Percentiles rank a stretch among this genome's conserved stretches.
Evolutionary conservation across 129 eudicot species (phyloP).

Genomic region (Centella asiatica): DNA sequence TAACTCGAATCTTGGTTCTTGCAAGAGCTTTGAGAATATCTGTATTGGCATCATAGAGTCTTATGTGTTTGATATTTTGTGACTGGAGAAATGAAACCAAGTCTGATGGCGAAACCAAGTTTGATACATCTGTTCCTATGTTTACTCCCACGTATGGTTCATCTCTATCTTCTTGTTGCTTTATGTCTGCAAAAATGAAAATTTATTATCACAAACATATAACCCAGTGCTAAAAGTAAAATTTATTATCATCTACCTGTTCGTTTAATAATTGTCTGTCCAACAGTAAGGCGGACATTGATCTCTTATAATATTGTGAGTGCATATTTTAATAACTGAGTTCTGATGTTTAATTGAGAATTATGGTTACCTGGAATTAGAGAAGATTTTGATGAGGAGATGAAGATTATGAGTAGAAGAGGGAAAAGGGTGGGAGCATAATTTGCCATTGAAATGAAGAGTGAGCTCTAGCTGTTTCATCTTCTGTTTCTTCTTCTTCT

Average conservation of each 20-base stretch:
- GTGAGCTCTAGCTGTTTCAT: conserved; percentile 46
- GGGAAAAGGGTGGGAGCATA: conserved; percentile 24
- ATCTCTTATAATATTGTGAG: too few relatives aligned
- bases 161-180: conserved; percentile 36
- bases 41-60: conserved; percentile 74
- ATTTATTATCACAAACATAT: too few relatives aligned
- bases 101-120: conserved; percentile 49
- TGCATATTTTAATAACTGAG: too few relatives aligned
- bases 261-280: too few relatives aligned
- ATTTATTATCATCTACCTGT: too few relatives aligned
- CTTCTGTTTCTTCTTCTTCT: too few relatives aligned
- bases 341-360: too few relatives aligned
- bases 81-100: conserved; percentile 59
- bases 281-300: too few relatives aligned
- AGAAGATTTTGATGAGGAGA: conserved; percentile 20
- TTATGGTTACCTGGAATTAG: conserved; percentile 41
- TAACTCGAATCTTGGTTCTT: conserved; percentile 73
- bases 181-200: conserved; percentile 35
- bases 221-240: too few relatives aligned
- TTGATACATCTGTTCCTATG: conserved; percentile 88
- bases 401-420: conserved; percentile 27
- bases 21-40: conserved; percentile 79
- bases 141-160: conserved; percentile 89
- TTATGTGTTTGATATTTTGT: conserved; percentile 72
- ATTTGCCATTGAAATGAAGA: conserved; percentile 52